phyloP scores from a whole-genome alignment of 2,329 filamentous ascomycete species.

The Chaetomium strumarium region DNA sequence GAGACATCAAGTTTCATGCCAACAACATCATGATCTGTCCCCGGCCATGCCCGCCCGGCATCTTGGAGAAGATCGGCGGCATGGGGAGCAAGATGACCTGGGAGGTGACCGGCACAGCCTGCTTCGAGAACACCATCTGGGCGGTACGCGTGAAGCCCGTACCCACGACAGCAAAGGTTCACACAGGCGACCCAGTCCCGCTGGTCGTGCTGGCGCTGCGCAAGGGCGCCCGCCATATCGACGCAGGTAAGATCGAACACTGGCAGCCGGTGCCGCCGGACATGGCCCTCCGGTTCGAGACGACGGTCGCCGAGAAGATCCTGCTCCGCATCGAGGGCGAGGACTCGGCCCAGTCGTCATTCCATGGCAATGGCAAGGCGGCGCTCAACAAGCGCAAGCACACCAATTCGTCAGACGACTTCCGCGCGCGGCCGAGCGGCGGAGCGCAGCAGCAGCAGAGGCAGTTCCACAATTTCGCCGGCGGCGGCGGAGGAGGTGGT shows the following conservation, averaged over 20 bases:
- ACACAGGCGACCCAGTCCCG: constrained; percentile 74
- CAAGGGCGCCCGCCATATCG: constrained; percentile 68
- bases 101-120: constrained; percentile 72
- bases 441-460: constrained; percentile 19
- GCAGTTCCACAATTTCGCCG: constrained; percentile 29
- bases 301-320: constrained; percentile 79
- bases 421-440: constrained; percentile 28
- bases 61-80: constrained; percentile 79
- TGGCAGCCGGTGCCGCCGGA: constrained; percentile 74
- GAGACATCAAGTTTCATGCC: constrained; percentile 73
- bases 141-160: constrained; percentile 74
- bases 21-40: constrained; percentile 90
- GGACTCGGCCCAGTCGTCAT: constrained; percentile 41
- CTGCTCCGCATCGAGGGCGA: constrained; percentile 76
- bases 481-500: constrained; percentile 23
- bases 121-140: constrained; percentile 78
- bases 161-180: constrained; percentile 58
- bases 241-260: constrained; percentile 73
- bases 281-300: constrained; percentile 71
- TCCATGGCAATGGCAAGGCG: background rate
- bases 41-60: constrained; percentile 62
- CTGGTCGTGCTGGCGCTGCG: constrained; percentile 77
- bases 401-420: constrained; percentile 49
- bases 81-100: constrained; percentile 78
- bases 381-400: constrained; percentile 50